These are phyloP conservation scores for Vigna hirtella DNA, from an alignment of 306 rosid genomes.

Conservation along the genomic window DNA sequence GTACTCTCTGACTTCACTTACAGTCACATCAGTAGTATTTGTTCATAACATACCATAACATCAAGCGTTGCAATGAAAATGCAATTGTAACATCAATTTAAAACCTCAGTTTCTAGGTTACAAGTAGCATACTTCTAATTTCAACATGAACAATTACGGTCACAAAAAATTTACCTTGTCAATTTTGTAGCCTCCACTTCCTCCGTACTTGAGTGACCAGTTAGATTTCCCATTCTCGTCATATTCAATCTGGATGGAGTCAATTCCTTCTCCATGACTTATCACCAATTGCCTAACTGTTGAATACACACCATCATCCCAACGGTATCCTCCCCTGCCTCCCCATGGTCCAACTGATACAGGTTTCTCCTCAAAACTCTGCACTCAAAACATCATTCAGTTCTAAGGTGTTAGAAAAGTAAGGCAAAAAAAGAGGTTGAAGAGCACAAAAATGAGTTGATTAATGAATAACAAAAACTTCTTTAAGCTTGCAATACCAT, in stretches of 20 bases:
- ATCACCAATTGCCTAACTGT: constrained; percentile 77
- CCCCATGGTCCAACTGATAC: constrained; percentile 82
- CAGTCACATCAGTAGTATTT: background rate
- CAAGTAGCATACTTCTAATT: background rate
- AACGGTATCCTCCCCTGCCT: constrained; percentile 63
- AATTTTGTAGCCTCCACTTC: constrained; percentile 72
- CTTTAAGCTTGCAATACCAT: constrained; percentile 45
- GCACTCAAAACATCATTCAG: constrained; percentile 40
- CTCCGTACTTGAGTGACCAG: constrained; percentile 85
- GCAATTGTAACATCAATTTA: background rate
- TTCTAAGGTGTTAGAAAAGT: constrained; percentile 29
- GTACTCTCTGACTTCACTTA: too few relatives aligned
- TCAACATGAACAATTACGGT: background rate
- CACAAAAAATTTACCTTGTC: constrained; percentile 51
- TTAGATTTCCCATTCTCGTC: constrained; percentile 63
- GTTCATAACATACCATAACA: background rate
- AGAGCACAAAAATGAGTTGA: background rate
- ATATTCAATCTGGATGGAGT: constrained; percentile 79
- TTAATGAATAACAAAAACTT: constrained; percentile 23
- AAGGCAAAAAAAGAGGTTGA: background rate
- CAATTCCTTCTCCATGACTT: constrained; percentile 68
- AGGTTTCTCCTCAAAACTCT: constrained; percentile 57
- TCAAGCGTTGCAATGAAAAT: too few relatives aligned
- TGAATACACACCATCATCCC: constrained; percentile 76
- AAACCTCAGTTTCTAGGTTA: background rate